Evolutionary conservation across 163 green algal genomes (phyloP).

Genomic region (Trebouxia gelatinosa): DNA sequence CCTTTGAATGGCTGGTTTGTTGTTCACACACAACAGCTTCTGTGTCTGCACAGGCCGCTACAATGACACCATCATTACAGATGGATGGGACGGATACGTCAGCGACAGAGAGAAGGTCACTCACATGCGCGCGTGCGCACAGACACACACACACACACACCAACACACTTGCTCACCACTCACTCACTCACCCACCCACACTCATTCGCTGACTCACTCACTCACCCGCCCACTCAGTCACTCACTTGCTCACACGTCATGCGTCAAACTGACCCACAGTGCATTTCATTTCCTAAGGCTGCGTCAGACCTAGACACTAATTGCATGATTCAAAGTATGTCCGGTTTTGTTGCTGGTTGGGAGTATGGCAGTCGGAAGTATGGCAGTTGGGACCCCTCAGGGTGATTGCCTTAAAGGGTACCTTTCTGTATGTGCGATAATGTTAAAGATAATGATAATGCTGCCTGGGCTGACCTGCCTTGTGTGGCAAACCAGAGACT

Average conservation of each 20-base stretch:
- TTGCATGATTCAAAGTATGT: slow-evolving; percentile 23
- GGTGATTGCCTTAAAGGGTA: slow-evolving; percentile 5
- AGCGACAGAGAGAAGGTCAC: slow-evolving; percentile 11
- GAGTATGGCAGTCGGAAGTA: not conserved
- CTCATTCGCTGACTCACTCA: not conserved
- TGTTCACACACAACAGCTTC: slow-evolving; percentile 12
- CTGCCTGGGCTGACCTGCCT: slow-evolving; percentile 15
- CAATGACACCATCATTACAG: slow-evolving; percentile 23
- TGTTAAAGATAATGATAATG: slow-evolving; percentile 14
- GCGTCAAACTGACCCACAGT: slow-evolving; percentile 12
- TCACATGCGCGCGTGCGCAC: slow-evolving; percentile 12
- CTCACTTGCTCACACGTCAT: slow-evolving; percentile 5
- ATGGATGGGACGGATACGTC: slow-evolving; percentile 18
- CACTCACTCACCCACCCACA: not conserved
- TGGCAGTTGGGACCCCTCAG: not conserved
- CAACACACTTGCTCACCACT: not conserved
- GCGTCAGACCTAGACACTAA: slow-evolving; percentile 18
- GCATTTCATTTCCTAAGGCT: slow-evolving; percentile 22
- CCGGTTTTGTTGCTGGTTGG: slow-evolving; percentile 10
- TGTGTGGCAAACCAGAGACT: slow-evolving; percentile 13
- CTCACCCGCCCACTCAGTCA: not conserved
- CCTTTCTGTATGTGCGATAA: slow-evolving; percentile 17
- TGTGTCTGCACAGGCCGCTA: slow-evolving; percentile 18
- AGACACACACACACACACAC: slow-evolving; percentile 2
- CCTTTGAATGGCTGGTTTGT: slow-evolving; percentile 8